phyloP scores from a whole-genome alignment of 495 filamentous ascomycete genomes.

The Penicillium flavigenum region DNA sequence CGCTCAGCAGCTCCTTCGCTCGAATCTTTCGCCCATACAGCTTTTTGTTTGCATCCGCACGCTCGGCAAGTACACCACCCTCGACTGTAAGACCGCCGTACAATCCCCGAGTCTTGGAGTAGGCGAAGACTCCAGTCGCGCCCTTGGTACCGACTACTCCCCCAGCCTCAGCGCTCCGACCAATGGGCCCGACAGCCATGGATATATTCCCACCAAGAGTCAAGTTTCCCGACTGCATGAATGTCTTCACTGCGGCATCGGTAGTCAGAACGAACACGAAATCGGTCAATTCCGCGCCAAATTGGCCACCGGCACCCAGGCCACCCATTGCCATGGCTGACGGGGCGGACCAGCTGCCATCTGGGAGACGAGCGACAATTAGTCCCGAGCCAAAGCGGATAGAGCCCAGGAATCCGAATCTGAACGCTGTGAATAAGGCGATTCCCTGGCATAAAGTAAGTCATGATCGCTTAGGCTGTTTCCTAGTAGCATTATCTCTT shows the following conservation, averaged over 20 bases:
- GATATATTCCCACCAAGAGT: constrained; percentile 91
- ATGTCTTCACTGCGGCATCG: constrained; percentile 77
- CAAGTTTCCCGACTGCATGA: constrained; percentile 78
- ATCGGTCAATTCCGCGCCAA: constrained; percentile 92
- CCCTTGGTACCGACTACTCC: constrained; percentile 77
- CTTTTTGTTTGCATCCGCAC: constrained; percentile 86
- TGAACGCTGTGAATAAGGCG: constrained; percentile 85
- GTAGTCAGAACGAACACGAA: constrained; percentile 98
- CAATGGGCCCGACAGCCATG: constrained; percentile 85
- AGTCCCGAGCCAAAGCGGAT: constrained; percentile 86
- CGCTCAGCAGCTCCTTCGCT: constrained; percentile 75
- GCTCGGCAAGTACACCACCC: constrained; percentile 81
- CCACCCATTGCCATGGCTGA: constrained; percentile 84
- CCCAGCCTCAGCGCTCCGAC: constrained; percentile 86
- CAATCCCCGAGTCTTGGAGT: constrained; percentile 90
- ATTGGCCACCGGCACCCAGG: constrained; percentile 84
- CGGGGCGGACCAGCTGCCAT: constrained; percentile 90
- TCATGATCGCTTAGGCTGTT: neutral
- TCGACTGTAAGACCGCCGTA: constrained; percentile 90
- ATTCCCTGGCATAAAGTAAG: constrained; percentile 64
- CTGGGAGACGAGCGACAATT: constrained; percentile 82
- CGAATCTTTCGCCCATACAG: constrained; percentile 77
- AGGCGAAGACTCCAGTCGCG: constrained; percentile 83
- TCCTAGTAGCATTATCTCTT: neutral
- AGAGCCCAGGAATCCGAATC: constrained; percentile 86